A percentile compares a stretch with the other conserved stretches of the same genome.
Evolutionary conservation across 2,329 filamentous ascomycete genomes (phyloP).

Genomic region (Dichotomopilus funicola): DNA sequence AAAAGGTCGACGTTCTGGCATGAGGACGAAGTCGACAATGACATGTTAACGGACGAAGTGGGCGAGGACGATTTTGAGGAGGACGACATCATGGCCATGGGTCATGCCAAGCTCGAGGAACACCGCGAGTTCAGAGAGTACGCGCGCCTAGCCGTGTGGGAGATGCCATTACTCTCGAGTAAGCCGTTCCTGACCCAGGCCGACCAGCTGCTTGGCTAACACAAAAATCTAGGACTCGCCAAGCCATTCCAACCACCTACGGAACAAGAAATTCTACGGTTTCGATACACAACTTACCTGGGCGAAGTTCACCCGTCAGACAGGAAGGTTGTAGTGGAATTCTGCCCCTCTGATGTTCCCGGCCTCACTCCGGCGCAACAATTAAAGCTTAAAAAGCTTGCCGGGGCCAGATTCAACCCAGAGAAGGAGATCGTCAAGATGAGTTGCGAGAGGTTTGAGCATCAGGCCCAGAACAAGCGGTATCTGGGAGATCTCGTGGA

Average conservation of each 20-base stretch:
- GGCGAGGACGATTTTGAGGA: constrained; percentile 62
- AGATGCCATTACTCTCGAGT: constrained; percentile 88
- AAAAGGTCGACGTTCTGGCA: constrained; percentile 42
- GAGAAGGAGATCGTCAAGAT: constrained; percentile 76
- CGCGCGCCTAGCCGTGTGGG: constrained; percentile 82
- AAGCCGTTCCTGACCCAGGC: constrained; percentile 32
- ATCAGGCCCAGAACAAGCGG: constrained; percentile 94
- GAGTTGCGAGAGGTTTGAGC: constrained; percentile 81
- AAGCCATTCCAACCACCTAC: constrained; percentile 72
- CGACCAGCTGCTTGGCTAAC: constrained; percentile 13
- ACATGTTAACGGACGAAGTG: constrained; percentile 44
- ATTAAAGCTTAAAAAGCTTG: constrained; percentile 80
- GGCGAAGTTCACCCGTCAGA: constrained; percentile 87
- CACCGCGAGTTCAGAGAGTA: constrained; percentile 86
- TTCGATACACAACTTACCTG: constrained; percentile 96
- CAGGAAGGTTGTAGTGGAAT: constrained; percentile 91
- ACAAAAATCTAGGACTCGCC: constrained; percentile 57
- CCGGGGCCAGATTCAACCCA: constrained; percentile 81
- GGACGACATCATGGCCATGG: constrained; percentile 77
- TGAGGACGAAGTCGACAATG: constrained; percentile 42
- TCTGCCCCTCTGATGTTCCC: constrained; percentile 66
- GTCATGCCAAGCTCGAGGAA: constrained; percentile 80
- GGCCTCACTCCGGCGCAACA: constrained; percentile 59
- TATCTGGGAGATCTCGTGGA: constrained; percentile 76
- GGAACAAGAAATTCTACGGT: constrained; percentile 67